Evolutionary conservation across 2,329 filamentous ascomycete genomes (phyloP).

Genomic region (Aspergillus pseudonomiae): DNA sequence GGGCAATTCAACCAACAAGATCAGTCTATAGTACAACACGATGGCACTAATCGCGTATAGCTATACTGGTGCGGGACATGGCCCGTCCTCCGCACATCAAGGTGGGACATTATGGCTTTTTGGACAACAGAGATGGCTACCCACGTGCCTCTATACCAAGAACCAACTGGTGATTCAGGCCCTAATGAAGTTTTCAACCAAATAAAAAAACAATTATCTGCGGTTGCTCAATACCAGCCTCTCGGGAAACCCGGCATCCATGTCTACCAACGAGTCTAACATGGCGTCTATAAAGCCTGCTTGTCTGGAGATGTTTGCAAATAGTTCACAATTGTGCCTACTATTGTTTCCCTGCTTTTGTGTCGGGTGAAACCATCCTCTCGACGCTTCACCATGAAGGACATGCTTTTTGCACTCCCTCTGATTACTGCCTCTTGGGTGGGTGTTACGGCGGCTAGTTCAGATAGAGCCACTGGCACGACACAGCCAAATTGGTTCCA

Average conservation of each 20-base stretch:
- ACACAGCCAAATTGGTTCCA: conserved; percentile 3
- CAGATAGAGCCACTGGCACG: not conserved
- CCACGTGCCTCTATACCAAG: not conserved
- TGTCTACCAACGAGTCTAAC: not conserved
- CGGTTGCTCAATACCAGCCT: not conserved
- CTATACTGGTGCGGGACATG: no score
- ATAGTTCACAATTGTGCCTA: not conserved
- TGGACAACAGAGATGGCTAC: not conserved
- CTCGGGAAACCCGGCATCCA: not conserved
- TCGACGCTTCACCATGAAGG: not conserved
- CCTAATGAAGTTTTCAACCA: not conserved
- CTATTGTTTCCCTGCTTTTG: not conserved
- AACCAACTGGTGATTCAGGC: not conserved
- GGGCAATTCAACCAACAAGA: not conserved
- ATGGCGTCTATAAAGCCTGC: not conserved
- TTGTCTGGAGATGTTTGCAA: not conserved
- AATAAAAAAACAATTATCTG: not conserved
- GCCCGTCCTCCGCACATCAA: not conserved
- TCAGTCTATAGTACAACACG: no score
- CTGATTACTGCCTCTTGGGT: not conserved
- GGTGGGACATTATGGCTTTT: not conserved
- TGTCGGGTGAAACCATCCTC: not conserved
- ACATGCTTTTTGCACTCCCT: not conserved
- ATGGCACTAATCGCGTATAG: no score
- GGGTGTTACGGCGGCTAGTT: not conserved